Conservation (phyloP, 2,329 filamentous ascomycete species). For the Sclerotinia trifoliorum region DNA sequence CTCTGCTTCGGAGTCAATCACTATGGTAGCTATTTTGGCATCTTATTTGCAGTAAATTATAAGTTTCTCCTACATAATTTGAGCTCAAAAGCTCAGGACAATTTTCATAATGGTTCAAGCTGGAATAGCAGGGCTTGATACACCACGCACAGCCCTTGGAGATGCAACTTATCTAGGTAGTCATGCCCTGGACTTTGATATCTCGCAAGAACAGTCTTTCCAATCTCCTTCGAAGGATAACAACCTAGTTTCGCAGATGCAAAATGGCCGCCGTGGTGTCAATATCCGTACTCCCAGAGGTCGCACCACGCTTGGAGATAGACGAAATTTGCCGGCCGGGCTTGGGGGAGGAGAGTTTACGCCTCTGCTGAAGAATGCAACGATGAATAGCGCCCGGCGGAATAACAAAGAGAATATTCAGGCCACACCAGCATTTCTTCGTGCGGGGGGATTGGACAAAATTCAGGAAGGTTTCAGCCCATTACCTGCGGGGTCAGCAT, state of each 20-base stretch:
- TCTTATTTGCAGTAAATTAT: conserved; percentile 29
- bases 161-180: conserved; percentile 78
- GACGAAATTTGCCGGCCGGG: conserved; percentile 64
- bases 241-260: conserved; percentile 70
- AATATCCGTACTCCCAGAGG: conserved; percentile 69
- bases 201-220: conserved; percentile 86
- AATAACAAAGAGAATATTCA: conserved; percentile 62
- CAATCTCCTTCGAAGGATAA: conserved; percentile 73
- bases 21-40: conserved; percentile 31
- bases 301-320: conserved; percentile 68
- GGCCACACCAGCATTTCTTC: conserved; percentile 68
- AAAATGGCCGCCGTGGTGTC: conserved; percentile 58
- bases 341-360: conserved; percentile 81
- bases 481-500: conserved; percentile 69
- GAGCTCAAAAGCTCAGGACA: conserved; percentile 28
- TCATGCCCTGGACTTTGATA: conserved; percentile 68
- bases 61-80: conserved; percentile 27
- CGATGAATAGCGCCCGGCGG: conserved; percentile 66
- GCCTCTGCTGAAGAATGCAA: conserved; percentile 81
- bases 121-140: conserved; percentile 69
- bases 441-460: conserved; percentile 56
- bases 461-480: conserved; percentile 72
- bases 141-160: conserved; percentile 79
- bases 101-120: conserved; percentile 59
- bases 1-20: conserved; percentile 38